Conservation (phyloP, 23 red algal species). For the Gracilaria caudata region DNA sequence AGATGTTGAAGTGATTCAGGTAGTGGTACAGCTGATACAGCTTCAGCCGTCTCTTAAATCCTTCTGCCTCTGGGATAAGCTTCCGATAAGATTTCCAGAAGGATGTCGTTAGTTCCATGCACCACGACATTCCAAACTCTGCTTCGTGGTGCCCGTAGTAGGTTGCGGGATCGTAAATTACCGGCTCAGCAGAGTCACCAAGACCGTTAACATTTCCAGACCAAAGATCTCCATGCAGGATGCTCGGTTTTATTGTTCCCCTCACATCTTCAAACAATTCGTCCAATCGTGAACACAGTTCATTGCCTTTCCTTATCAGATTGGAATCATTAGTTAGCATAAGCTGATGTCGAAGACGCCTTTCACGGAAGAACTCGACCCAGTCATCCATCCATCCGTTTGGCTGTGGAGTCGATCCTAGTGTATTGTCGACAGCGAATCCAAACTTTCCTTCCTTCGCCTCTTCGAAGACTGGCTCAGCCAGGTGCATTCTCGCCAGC, state of each 20-base stretch:
- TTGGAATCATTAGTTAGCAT: conserved; percentile 60
- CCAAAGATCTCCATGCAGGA: conserved; percentile 98
- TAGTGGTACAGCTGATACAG: conserved; percentile 82
- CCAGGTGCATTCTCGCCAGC: conserved; percentile 89
- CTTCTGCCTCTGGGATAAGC: conserved; percentile 63
- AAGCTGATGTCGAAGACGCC: conserved; percentile 88
- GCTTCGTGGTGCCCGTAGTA: conserved; percentile 96
- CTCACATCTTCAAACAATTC: conserved; percentile 72
- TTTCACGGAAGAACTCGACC: conserved; percentile 89
- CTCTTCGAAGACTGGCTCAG: conserved; percentile 55
- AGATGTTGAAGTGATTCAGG: conserved; percentile 86
- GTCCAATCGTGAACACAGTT: conserved; percentile 69
- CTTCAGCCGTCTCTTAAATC: conserved; percentile 59
- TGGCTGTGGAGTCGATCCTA: conserved; percentile 85
- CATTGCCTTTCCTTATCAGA: conserved; percentile 48
- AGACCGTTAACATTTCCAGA: conserved; percentile 80
- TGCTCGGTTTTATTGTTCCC: conserved; percentile 65
- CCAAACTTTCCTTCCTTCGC: conserved; percentile 69
- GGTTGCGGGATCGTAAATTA: conserved; percentile 92
- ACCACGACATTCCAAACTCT: conserved; percentile 97
- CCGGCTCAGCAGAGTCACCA: conserved; percentile 34
- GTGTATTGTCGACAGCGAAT: conserved; percentile 76
- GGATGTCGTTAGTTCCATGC: conserved; percentile 44
- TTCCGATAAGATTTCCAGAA: conserved; percentile 75
- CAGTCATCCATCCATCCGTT: conserved; percentile 96